Percentiles rank a stretch among this genome's conserved stretches.
Evolutionary conservation across 2,329 filamentous ascomycete genomes (phyloP).

Genomic region (Aspergillus tubingensis): DNA sequence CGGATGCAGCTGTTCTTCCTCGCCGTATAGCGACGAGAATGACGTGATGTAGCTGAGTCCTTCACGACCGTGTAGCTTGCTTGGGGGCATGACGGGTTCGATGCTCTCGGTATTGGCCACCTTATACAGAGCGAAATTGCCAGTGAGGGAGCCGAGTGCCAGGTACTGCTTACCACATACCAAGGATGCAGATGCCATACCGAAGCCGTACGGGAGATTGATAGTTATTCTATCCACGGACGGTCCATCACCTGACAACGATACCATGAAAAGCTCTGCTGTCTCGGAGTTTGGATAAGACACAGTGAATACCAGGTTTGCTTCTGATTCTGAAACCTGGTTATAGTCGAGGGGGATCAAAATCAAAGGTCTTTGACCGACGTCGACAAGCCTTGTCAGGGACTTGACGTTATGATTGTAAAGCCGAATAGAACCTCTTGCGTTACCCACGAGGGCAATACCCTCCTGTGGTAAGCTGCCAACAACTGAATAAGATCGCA

Average conservation of each 20-base stretch:
- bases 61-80: slow-evolving; percentile 55
- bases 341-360: slow-evolving; percentile 30
- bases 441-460: slow-evolving; percentile 39
- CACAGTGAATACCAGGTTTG: slow-evolving; percentile 28
- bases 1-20: slow-evolving; percentile 21
- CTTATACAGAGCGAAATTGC: slow-evolving; percentile 54
- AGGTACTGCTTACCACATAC: slow-evolving; percentile 37
- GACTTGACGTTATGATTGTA: slow-evolving; percentile 37
- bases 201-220: slow-evolving; percentile 48
- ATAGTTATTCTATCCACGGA: slow-evolving; percentile 44
- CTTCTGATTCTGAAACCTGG: slow-evolving; percentile 3
- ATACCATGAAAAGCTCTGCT: slow-evolving; percentile 33
- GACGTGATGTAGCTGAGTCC: slow-evolving; percentile 66
- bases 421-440: slow-evolving; percentile 35
- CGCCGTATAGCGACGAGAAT: slow-evolving; percentile 19
- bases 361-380: slow-evolving; percentile 31
- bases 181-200: slow-evolving; percentile 54
- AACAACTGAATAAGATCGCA: slow-evolving; percentile 34
- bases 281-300: slow-evolving; percentile 28
- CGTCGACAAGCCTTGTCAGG: slow-evolving; percentile 29
- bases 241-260: slow-evolving; percentile 15
- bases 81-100: slow-evolving; percentile 26
- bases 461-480: slow-evolving; percentile 31
- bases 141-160: slow-evolving; percentile 59
- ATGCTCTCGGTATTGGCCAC: slow-evolving; percentile 20